Conservation (phyloP, 345 rosid genomes). For the Psidium guajava region DNA sequence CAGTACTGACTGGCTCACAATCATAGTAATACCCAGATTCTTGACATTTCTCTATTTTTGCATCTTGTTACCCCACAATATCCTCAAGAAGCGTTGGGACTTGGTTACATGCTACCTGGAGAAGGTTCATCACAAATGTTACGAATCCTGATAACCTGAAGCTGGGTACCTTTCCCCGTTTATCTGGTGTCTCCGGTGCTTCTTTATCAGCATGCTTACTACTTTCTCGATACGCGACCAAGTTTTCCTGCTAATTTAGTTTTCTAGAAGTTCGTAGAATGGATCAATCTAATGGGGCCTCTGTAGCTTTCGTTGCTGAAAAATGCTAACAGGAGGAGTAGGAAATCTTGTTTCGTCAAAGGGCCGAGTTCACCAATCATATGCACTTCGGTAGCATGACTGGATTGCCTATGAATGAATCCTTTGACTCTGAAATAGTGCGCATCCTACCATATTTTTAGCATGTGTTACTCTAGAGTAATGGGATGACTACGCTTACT, state of each 20-base stretch:
- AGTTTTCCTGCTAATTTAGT: neutral
- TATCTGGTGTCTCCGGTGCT: neutral
- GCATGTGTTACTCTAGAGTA: neutral
- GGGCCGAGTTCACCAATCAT: neutral
- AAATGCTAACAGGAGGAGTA: neutral
- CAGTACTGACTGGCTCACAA: conserved; percentile 89
- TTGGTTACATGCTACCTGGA: neutral
- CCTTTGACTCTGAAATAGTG: neutral
- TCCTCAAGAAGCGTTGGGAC: neutral
- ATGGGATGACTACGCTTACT: neutral
- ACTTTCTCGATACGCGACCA: neutral
- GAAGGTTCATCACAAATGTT: neutral
- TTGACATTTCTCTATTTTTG: neutral
- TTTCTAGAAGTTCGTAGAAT: neutral
- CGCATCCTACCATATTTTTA: neutral
- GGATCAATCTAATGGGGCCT: neutral
- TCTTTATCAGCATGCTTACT: neutral
- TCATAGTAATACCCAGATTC: conserved; percentile 48
- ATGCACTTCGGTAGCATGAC: neutral
- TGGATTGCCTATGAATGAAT: neutral
- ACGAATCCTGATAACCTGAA: neutral
- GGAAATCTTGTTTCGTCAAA: neutral
- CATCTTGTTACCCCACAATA: neutral
- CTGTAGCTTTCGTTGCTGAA: neutral
- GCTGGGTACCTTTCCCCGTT: neutral